Base-by-base conservation (phyloP, 2,329 filamentous ascomycete genomes). In the Simplicillium sp. region DNA sequence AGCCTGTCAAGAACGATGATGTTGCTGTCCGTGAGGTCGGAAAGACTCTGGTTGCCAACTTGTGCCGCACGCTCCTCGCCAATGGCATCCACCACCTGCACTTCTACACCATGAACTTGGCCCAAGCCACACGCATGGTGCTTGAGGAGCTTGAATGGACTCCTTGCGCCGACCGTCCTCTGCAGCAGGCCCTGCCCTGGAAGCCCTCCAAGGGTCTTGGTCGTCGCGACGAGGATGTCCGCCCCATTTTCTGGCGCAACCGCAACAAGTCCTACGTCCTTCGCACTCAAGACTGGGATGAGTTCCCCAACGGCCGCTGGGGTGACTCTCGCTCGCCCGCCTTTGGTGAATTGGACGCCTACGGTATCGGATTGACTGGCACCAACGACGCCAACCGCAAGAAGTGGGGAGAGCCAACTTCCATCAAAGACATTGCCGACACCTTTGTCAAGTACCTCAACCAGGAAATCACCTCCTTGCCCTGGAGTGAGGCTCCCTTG, bases 101-200 rank as follows among this genome's bases (percentile, higher is more conserved):
- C 64, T 98, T 98, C 65, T 98, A 98, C 69, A 98, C 92, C 45
- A 98, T 98, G 92, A 98, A 98, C 64, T 73, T 98, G 15, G 90
- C 88, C 11, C 87, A 94, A 61, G 86, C 92, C 38, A 96, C 90
- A 2, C 82, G 84, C 52, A 89, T 96, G 83, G 80, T 98, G 17
- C 75, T 98, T 12, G 89, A 97, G 53, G 89, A 96, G 60, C 73
- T 98, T 17, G 73, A 81, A 40, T 78, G 95, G 63, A 75, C 87
- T 38, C 90, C 92, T 2, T 84, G 84, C 15, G 70, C 78, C 7
- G 80, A 84, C 47, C 81, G 82, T 25, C 87, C 89, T 3, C 70
- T 88, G 39, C 87, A 90, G 60, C 90, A 92, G 55, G 78, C 88
- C n/a, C 73, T 98, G 13, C 92, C 92, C 7, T 98, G 94, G 90